A percentile compares a stretch with the other conserved stretches of the same genome.
Conservation (phyloP, 352 stramenopile species). For the Phytophthora citrophthora region DNA sequence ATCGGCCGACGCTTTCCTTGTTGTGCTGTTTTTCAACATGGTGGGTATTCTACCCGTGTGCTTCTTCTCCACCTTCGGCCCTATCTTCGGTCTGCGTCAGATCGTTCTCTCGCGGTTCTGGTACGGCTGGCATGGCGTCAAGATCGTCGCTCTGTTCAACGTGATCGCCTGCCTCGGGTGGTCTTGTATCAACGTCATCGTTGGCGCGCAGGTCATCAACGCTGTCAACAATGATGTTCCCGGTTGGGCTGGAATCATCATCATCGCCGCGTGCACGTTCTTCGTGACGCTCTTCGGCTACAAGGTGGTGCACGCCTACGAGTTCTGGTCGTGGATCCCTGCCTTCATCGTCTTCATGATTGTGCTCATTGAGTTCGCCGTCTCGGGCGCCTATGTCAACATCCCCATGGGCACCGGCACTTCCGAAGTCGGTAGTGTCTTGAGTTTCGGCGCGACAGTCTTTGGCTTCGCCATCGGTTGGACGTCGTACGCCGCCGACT, state of each 20-base stretch:
- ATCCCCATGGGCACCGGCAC: slow-evolving; percentile 49
- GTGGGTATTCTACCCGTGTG: slow-evolving; percentile 49
- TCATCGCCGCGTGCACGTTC: slow-evolving; percentile 52
- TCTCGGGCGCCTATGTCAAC: slow-evolving; percentile 49
- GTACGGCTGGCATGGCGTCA: slow-evolving; percentile 54
- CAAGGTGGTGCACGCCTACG: slow-evolving; percentile 56
- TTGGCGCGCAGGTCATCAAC: slow-evolving; percentile 57
- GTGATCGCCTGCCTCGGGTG: slow-evolving; percentile 50
- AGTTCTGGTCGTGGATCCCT: slow-evolving; percentile 60
- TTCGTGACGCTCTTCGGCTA: slow-evolving; percentile 57
- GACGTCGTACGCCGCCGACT: slow-evolving; percentile 49
- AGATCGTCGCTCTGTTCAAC: slow-evolving; percentile 53
- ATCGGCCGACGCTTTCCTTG: slow-evolving; percentile 47
- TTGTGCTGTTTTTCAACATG: slow-evolving; percentile 52
- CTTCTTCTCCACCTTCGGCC: slow-evolving; percentile 53
- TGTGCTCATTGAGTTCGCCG: slow-evolving; percentile 42
- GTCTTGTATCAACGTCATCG: slow-evolving; percentile 57
- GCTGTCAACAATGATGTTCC: slow-evolving; percentile 51
- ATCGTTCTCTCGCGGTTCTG: slow-evolving; percentile 60
- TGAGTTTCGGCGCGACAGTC: slow-evolving; percentile 44
- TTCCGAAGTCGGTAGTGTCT: slow-evolving; percentile 39
- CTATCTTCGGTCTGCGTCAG: slow-evolving; percentile 52
- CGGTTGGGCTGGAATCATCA: slow-evolving; percentile 52
- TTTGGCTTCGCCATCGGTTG: slow-evolving; percentile 52
- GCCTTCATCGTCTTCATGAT: slow-evolving; percentile 58